These are phyloP conservation scores for Piromyces finnis DNA, from an alignment of 192 early-diverging fungal species.

Conservation along the genomic window DNA sequence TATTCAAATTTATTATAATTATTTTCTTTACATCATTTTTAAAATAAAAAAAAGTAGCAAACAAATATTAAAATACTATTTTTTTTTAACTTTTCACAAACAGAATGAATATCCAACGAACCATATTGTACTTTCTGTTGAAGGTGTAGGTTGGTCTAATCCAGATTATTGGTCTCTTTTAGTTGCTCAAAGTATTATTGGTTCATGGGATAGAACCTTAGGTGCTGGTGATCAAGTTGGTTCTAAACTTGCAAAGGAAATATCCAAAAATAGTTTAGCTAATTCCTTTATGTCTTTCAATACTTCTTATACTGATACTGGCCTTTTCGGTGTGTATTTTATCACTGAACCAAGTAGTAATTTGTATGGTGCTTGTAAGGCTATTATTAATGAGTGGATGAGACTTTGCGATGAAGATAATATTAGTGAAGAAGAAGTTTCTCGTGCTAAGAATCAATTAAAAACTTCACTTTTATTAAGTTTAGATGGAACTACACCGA, in stretches of 20 bases:
- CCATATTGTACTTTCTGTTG: constrained; percentile 94
- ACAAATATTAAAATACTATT: too few relatives aligned
- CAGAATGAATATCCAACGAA: constrained; percentile 78
- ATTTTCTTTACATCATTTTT: too few relatives aligned
- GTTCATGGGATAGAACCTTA: constrained; percentile 89
- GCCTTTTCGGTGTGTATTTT: constrained; percentile 91
- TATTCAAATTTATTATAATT: too few relatives aligned
- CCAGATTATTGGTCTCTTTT: constrained; percentile 92
- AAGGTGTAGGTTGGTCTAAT: constrained; percentile 86
- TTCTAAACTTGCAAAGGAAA: constrained; percentile 66
- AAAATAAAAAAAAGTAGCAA: too few relatives aligned
- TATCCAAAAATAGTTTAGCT: constrained; percentile 70
- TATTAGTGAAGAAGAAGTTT: constrained; percentile 78
- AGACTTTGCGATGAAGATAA: constrained; percentile 49
- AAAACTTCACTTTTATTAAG: constrained; percentile 80
- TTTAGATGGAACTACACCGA: constrained; percentile 84
- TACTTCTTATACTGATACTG: constrained; percentile 95
- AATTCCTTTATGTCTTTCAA: constrained; percentile 99
- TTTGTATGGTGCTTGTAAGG: constrained; percentile 75
- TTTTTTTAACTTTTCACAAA: constrained; percentile 16
- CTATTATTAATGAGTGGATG: constrained; percentile 83
- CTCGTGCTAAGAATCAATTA: constrained; percentile 95
- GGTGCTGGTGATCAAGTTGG: constrained; percentile 73
- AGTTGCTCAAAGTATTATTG: constrained; percentile 86
- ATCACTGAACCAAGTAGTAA: constrained; percentile 61